phyloP scores from a whole-genome alignment of 1,284 basidiomycete genomes.

The Ustilago shanxiensis region DNA sequence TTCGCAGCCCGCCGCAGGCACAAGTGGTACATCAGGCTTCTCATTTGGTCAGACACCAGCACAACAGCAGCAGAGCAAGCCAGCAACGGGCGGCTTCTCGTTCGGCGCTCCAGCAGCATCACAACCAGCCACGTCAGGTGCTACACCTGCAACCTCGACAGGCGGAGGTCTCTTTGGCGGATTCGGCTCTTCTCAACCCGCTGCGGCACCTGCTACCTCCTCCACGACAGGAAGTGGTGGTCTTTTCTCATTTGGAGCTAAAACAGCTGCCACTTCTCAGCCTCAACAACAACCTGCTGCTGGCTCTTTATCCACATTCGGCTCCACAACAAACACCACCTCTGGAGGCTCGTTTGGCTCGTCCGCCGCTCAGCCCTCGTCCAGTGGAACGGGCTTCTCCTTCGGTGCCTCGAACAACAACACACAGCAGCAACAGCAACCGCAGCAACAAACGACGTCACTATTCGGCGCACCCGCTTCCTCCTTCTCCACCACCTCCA shows the following conservation, averaged over 20 bases:
- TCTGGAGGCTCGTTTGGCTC: constrained; percentile 37
- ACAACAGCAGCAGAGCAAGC: constrained; percentile 51
- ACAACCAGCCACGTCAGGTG: constrained; percentile 27
- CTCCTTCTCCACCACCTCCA: constrained; percentile 20
- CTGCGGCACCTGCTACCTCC: constrained; percentile 31
- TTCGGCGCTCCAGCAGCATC: constrained; percentile 47
- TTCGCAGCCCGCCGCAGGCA: constrained; percentile 29
- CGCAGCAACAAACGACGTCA: constrained; percentile 32
- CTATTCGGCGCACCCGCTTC: constrained; percentile 42
- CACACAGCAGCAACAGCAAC: constrained; percentile 23
- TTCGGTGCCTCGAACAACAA: constrained; percentile 30
- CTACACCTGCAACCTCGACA: constrained; percentile 22
- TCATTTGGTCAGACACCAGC: constrained; percentile 53
- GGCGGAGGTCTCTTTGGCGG: constrained; percentile 42
- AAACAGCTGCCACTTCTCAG: constrained; percentile 27
- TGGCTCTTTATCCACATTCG: constrained; percentile 37
- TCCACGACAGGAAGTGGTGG: constrained; percentile 18
- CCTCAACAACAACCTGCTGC: constrained; percentile 29
- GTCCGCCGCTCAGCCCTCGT: constrained; percentile 14
- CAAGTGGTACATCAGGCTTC: constrained; percentile 45
- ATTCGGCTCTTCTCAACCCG: constrained; percentile 31
- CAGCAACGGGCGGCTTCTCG: constrained; percentile 51
- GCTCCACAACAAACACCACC: constrained; percentile 13
- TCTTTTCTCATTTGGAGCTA: constrained; percentile 43
- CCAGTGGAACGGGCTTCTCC: constrained; percentile 34